Conservation (phyloP, 176 grass and related monocot genomes). For the Alopecurus myosuroides region DNA sequence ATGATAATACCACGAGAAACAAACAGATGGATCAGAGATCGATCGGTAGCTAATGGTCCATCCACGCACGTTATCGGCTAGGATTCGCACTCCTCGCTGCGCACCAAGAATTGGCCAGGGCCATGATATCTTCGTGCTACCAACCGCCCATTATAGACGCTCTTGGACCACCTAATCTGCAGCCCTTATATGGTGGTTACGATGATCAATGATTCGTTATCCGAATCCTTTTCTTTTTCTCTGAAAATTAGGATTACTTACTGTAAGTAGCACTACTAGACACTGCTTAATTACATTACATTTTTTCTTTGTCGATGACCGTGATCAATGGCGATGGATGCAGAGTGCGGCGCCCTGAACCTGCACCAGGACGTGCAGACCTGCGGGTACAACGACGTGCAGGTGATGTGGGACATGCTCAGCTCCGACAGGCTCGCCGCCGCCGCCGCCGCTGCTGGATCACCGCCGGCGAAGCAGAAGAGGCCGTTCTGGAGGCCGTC, state of each 20-base stretch:
- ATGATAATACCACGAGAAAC: background rate
- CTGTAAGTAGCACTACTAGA: background rate
- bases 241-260: background rate
- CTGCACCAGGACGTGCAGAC: constrained; percentile 92
- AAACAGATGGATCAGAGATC: constrained; percentile 8
- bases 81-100: background rate
- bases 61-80: constrained; percentile 16
- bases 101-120: constrained; percentile 5
- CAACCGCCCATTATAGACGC: background rate
- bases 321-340: background rate
- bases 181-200: background rate
- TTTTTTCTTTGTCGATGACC: background rate
- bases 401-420: constrained; percentile 97
- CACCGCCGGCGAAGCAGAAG: background rate
- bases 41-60: constrained; percentile 20
- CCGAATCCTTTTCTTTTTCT: background rate
- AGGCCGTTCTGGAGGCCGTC: constrained; percentile 56
- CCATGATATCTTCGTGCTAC: constrained; percentile 2
- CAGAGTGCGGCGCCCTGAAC: constrained; percentile 72
- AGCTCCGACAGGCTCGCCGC: constrained; percentile 46
- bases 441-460: background rate
- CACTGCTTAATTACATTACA: background rate
- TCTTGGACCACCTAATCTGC: constrained; percentile 45
- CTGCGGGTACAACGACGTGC: constrained; percentile 91
- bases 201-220: background rate